Evolutionary conservation across 139 green algal species (phyloP), one percentile per base, ranked within the genome.

Genomic region (Chlorella vulgaris): DNA sequence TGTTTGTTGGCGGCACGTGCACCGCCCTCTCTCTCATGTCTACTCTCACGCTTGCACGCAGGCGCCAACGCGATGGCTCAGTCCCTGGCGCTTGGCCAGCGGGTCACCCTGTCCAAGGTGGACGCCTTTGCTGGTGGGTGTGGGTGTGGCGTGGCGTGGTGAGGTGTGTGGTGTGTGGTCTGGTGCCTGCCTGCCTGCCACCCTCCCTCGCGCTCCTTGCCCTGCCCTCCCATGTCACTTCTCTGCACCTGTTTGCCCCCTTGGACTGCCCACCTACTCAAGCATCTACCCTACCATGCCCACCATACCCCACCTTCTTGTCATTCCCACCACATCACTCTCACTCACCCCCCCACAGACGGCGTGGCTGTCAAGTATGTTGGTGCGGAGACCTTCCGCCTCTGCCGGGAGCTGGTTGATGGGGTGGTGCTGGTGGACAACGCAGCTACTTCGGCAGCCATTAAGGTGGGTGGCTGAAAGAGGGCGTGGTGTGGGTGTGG

Each of bases 51-150:
- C 15, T 58, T 58, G 13, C 47, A n/a, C 13, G 67, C 83, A 90
- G 96, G 95, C 21, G 95, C 96, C 75, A 98, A 98, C 83, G 93
- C 92, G 18, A 99, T 99, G 96, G 90, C 95, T n/a, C 85, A 93
- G 74, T 93, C 84, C 0, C 84, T 99, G 76, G 62, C 71, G 7
- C 69, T 81, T 13, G 96, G 96, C 18, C 43, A 88, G 75, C 89
- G 93, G 3, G 86, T 97, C 31, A 90, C 86, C 19, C 90, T 98
- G 70, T 86, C 75, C 42, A 87, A 91, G 29, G 96, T 98, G 36
- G 96, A 98, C 82, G 93, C 88, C 13, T 98, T 98, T 85, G 96
- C 96, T 10, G 73, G 73, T 79, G 73, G 28, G 73, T 24, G 19
- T 10, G 47, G 10, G 47, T 94, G 98, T 70, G 96, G 95, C 28